Evolutionary conservation across 176 grass and related monocot species (phyloP).

Genomic region (Lolium multiflorum): DNA sequence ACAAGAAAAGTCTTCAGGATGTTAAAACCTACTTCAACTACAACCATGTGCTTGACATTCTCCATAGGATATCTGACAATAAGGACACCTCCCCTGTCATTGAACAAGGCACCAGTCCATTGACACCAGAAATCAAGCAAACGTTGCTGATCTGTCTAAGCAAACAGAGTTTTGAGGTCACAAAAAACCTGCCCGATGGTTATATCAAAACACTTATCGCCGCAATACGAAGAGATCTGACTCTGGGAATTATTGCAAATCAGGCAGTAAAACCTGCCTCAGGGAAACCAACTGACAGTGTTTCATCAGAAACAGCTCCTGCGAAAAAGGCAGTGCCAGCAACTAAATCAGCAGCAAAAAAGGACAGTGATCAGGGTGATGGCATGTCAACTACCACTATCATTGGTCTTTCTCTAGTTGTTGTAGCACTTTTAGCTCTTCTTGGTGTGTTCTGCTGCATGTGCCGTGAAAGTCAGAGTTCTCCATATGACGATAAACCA

Average conservation of each 20-base stretch:
- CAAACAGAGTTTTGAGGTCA: slow-evolving; percentile 49
- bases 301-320: slow-evolving; percentile 26
- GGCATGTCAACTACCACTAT: slow-evolving; percentile 33
- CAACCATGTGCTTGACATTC: slow-evolving; percentile 49
- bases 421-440: slow-evolving; percentile 46
- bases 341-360: slow-evolving; percentile 35
- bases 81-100: slow-evolving; percentile 31
- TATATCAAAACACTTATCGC: slow-evolving; percentile 50
- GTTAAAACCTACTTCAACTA: slow-evolving; percentile 54
- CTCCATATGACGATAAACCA: slow-evolving; percentile 57
- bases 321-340: slow-evolving; percentile 17
- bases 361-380: not conserved
- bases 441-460: slow-evolving; percentile 55
- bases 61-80: slow-evolving; percentile 33
- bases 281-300: slow-evolving; percentile 29
- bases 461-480: slow-evolving; percentile 46
- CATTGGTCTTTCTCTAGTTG: slow-evolving; percentile 43
- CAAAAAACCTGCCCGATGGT: slow-evolving; percentile 42
- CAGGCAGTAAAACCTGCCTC: slow-evolving; percentile 29
- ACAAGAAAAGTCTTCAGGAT: slow-evolving; percentile 52
- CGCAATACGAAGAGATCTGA: slow-evolving; percentile 49
- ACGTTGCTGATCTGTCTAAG: slow-evolving; percentile 55
- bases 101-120: slow-evolving; percentile 27
- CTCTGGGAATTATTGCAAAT: slow-evolving; percentile 18
- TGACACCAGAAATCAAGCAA: slow-evolving; percentile 49